A percentile compares a stretch with the other conserved stretches of the same genome.
phyloP scores from a whole-genome alignment of 331 rosid species.

The Pyrus hybrid region DNA sequence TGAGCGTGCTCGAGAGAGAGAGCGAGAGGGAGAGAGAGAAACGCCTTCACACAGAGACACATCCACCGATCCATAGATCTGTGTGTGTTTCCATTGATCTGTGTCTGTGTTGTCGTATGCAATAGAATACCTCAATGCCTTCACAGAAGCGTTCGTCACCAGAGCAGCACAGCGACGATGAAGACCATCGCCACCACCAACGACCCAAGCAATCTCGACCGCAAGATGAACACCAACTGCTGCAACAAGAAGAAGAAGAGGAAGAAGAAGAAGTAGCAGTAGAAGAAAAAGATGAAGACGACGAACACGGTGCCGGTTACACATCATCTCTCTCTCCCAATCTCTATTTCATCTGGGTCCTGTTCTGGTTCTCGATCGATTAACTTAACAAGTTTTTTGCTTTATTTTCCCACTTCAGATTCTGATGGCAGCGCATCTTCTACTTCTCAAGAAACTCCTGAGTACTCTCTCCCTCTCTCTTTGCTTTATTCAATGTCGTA shows the following conservation, averaged over 20 bases:
- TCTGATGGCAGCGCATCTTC: slow-evolving; percentile 65
- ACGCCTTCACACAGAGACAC: not conserved
- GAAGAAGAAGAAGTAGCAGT: not conserved
- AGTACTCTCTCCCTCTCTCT: slow-evolving; percentile 34
- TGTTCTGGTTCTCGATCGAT: slow-evolving; percentile 16
- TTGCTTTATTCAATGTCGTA: slow-evolving; percentile 10
- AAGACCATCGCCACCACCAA: slow-evolving; percentile 32
- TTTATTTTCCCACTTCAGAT: slow-evolving; percentile 38
- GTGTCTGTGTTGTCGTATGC: not conserved
- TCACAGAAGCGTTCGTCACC: slow-evolving; percentile 78
- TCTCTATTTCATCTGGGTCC: slow-evolving; percentile 17
- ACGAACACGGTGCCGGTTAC: slow-evolving; percentile 34
- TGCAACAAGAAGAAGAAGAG: not conserved
- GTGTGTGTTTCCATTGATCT: not conserved
- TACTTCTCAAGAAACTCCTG: slow-evolving; percentile 49
- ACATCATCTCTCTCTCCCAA: slow-evolving; percentile 10
- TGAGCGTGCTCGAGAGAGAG: no score
- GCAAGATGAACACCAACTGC: slow-evolving; percentile 19
- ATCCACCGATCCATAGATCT: not conserved
- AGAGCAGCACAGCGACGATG: slow-evolving; percentile 36
- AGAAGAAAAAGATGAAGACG: slow-evolving; percentile 8
- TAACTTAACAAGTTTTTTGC: slow-evolving; percentile 22
- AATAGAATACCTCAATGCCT: slow-evolving; percentile 54
- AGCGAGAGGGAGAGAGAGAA: not conserved
- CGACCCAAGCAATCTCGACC: slow-evolving; percentile 47